Evolutionary conservation across 139 green algal species (phyloP), one percentile per base, ranked within the genome.

Genomic region (Chlorella sp.): DNA sequence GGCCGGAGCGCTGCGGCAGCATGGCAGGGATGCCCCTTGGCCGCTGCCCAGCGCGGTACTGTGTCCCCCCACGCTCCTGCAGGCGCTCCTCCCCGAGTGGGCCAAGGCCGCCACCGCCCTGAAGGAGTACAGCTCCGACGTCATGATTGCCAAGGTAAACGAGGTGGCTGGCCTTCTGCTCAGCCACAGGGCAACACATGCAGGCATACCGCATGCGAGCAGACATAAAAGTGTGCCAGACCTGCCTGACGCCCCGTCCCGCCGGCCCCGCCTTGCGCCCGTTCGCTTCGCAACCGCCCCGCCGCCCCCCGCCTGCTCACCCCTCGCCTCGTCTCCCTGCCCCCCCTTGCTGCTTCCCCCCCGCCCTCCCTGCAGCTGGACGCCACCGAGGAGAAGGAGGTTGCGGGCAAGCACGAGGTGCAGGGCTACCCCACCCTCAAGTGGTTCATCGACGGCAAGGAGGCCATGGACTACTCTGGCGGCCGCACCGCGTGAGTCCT

Each of bases 391-490:
- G 93, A 97, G 88, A 89, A 91, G 22, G 91, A 93, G 7, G 85
- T 96, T 30, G 95, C 77, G 22, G 80, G 89, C 66, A 95, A 96
- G 91, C 96, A 93, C 48, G 91, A 89, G 48, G 36, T 93, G 32
- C 86, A 96, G 89, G 96, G 96, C 78, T 98, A 97, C 91, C 96
- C 96, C 81, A 98, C 96, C 12, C 81, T 98, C 81, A 97, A 97
- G 91, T 98, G 96, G 96, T 98, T 98, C 89, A 91, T 97, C 39
- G 91, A 98, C 37, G 96, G 96, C 76, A 93, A 97, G 90, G 39
- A 93, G 30, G 89, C 86, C 3, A 83, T 75, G 0, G 96, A 98
- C 79, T 98, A 97, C 94, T 89, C 80, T 42, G 96, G 96, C 36
- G 91, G 92, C 77, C 96, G 96, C 37, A 94, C 96, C 9, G 92